Percentiles rank a stretch among this genome's conserved stretches.
phyloP scores from a whole-genome alignment of 2,329 filamentous ascomycete species.

The Colletotrichum lini region DNA sequence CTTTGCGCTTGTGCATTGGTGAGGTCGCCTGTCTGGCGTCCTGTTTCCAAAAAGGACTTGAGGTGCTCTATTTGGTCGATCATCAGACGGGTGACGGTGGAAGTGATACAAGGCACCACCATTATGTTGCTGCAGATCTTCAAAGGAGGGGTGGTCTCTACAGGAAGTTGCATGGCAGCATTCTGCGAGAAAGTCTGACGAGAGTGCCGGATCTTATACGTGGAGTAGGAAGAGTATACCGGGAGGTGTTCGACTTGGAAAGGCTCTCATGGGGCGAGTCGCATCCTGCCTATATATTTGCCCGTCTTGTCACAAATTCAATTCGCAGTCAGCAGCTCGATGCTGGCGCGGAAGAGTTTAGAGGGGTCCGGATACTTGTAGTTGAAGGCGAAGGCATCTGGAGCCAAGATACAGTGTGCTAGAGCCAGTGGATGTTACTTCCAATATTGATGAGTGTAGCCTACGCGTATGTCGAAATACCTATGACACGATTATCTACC shows the following conservation, averaged over 20 bases:
- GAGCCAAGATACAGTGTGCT: no score
- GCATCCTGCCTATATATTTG: constrained; percentile 51
- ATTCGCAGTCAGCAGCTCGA: constrained; percentile 49
- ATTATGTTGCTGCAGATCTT: constrained; percentile 37
- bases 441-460: no score
- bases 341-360: constrained; percentile 41
- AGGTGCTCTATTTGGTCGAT: constrained; percentile 51
- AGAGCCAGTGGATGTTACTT: no score
- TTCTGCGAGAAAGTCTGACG: constrained; percentile 40
- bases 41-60: constrained; percentile 47
- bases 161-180: constrained; percentile 40
- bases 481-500: no score
- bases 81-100: constrained; percentile 40
- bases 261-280: constrained; percentile 48
- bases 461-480: no score
- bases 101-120: neutral
- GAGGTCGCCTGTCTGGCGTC: constrained; percentile 50
- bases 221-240: constrained; percentile 48
- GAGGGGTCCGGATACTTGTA: constrained; percentile 45
- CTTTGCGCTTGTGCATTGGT: constrained; percentile 41
- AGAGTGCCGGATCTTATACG: constrained; percentile 48
- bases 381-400: constrained; percentile 43
- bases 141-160: constrained; percentile 45
- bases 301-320: constrained; percentile 46
- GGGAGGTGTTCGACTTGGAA: constrained; percentile 51